These are phyloP conservation scores for Aspergillus phoenicis DNA, from an alignment of 2,329 filamentous ascomycete species.

Conservation along the genomic window DNA sequence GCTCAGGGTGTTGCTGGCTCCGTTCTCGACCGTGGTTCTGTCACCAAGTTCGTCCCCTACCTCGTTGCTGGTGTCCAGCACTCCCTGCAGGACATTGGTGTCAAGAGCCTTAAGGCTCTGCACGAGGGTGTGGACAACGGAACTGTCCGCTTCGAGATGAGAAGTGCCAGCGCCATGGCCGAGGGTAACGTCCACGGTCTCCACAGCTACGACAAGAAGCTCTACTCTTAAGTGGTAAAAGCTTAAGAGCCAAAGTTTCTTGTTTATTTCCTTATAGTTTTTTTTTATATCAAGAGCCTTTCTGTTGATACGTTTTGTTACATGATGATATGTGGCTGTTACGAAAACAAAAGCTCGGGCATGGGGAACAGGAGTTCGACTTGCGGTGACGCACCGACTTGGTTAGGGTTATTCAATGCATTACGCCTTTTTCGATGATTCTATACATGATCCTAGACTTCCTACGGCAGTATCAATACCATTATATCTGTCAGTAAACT, in stretches of 20 bases:
- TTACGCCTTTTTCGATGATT: slow-evolving; percentile 8
- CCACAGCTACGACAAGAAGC: slow-evolving; percentile 99
- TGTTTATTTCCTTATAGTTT: slow-evolving; percentile 20
- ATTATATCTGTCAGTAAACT: background rate
- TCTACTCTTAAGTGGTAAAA: slow-evolving; percentile 71
- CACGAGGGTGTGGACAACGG: slow-evolving; percentile 74
- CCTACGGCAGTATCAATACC: slow-evolving; percentile 1
- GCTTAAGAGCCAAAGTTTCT: slow-evolving; percentile 12
- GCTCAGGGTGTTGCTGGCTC: slow-evolving; percentile 91
- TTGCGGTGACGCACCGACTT: slow-evolving; percentile 26
- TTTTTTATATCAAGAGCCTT: slow-evolving; percentile 17
- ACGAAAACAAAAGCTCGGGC: slow-evolving; percentile 37
- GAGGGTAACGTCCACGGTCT: slow-evolving; percentile 96
- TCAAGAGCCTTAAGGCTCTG: slow-evolving; percentile 75
- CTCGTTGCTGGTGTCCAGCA: slow-evolving; percentile 94
- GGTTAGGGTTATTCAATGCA: slow-evolving; percentile 15
- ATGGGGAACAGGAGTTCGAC: slow-evolving; percentile 37
- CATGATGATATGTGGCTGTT: slow-evolving; percentile 32
- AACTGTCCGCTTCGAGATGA: slow-evolving; percentile 85
- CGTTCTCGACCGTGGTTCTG: slow-evolving; percentile 63
- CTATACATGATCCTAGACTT: background rate
- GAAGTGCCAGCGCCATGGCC: slow-evolving; percentile 90
- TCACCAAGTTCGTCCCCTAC: slow-evolving; percentile 96
- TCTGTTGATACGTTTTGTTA: slow-evolving; percentile 29
- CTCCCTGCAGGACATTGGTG: slow-evolving; percentile 92